Percentiles rank a stretch among this genome's conserved stretches.
Evolutionary conservation across 805 yeast genomes (phyloP).

Genomic region (Candida boleticola): DNA sequence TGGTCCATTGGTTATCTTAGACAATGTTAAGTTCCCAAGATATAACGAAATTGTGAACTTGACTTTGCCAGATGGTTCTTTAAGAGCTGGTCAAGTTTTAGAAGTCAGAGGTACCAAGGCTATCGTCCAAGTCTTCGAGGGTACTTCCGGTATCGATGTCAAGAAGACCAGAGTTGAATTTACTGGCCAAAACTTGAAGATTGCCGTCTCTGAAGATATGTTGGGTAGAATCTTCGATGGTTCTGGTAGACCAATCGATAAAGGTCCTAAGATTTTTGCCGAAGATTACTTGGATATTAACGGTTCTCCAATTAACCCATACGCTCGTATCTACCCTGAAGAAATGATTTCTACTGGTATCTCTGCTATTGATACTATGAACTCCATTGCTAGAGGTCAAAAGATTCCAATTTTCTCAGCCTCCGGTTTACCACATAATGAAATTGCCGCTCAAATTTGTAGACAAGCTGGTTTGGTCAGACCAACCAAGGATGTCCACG

Average conservation of each 20-base stretch:
- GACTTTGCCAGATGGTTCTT: constrained; percentile 93
- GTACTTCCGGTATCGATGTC: constrained; percentile 98
- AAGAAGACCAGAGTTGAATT: constrained; percentile 96
- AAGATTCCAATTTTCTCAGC: constrained; percentile 99
- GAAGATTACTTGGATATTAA: constrained; percentile 98
- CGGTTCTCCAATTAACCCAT: constrained; percentile 98
- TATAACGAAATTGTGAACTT: constrained; percentile 95
- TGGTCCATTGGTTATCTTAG: constrained; percentile 87
- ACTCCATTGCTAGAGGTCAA: constrained; percentile 99
- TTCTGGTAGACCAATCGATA: constrained; percentile 97
- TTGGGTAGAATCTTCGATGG: constrained; percentile 98
- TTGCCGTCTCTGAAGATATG: constrained; percentile 95
- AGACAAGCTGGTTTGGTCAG: constrained; percentile 99
- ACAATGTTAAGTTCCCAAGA: constrained; percentile 53
- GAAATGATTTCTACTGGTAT: constrained; percentile 99
- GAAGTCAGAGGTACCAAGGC: constrained; percentile 98
- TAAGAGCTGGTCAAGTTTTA: constrained; percentile 95
- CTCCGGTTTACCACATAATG: constrained; percentile 98
- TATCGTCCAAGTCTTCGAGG: constrained; percentile 98
- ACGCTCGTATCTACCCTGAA: constrained; percentile 97
- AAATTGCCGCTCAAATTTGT: constrained; percentile 99
- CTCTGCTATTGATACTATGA: constrained; percentile 98
- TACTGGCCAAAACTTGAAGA: constrained; percentile 90
- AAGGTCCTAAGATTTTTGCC: constrained; percentile 97
- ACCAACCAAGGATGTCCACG: constrained; percentile 99